phyloP scores from a whole-genome alignment of 2,329 filamentous ascomycete genomes.

The Atkinsonella texensis region DNA sequence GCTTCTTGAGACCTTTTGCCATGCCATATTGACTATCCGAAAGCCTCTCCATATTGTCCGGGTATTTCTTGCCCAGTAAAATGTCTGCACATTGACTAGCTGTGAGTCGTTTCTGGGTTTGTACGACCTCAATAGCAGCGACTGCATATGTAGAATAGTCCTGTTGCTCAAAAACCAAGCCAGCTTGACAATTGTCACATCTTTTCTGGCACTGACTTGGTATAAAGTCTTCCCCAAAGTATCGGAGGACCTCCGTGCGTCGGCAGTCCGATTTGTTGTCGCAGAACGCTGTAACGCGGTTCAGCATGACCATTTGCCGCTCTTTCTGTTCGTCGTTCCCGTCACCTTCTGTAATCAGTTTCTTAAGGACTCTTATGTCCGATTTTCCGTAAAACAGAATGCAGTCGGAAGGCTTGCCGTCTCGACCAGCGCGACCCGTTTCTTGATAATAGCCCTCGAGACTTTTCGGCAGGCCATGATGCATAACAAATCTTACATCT shows the following conservation, averaged over 20 bases:
- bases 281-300: constrained; percentile 74
- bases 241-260: constrained; percentile 76
- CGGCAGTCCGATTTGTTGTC: constrained; percentile 84
- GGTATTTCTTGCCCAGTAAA: constrained; percentile 57
- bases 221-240: constrained; percentile 81
- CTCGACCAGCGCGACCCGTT: constrained; percentile 85
- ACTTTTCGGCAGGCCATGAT: constrained; percentile 86
- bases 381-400: constrained; percentile 79
- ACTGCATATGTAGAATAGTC: constrained; percentile 70
- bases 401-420: constrained; percentile 77
- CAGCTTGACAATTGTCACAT: constrained; percentile 84
- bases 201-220: constrained; percentile 56
- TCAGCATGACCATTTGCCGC: constrained; percentile 73
- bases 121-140: constrained; percentile 57
- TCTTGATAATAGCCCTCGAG: constrained; percentile 98
- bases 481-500: constrained; percentile 91
- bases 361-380: constrained; percentile 61
- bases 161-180: constrained; percentile 54
- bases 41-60: constrained; percentile 39
- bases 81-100: constrained; percentile 75
- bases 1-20: constrained; percentile 57
- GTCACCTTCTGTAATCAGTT: constrained; percentile 74
- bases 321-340: constrained; percentile 69
- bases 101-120: constrained; percentile 50
- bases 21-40: constrained; percentile 53